Evolutionary conservation across 768 basidiomycete species (phyloP), one percentile per base, ranked within the genome.

Genomic region (Scleroderma bovista): DNA sequence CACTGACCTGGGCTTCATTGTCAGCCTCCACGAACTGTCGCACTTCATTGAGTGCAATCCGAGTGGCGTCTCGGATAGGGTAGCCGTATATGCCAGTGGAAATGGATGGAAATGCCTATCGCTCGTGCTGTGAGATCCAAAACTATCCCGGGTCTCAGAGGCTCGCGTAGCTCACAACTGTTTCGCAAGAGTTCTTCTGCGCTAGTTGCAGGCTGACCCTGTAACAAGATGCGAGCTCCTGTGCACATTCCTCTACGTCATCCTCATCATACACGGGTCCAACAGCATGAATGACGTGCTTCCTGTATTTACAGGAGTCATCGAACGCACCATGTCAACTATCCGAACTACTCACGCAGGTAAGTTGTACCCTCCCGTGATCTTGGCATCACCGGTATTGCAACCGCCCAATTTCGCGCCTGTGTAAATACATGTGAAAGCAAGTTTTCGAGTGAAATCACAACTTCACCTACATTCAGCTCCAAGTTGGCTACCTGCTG

Each of bases 11-110:
- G 20, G 63, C 64, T 5, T 76, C 82, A 6, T 62, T 62, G 20
- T 78, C 72, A 3, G 75, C 71, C 20, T 88, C 84, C 36, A 81
- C 62, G 47, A 81, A 81, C 29, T 73, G 64, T 44, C 87, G 74
- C 13, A 75, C 78, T 23, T 75, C 72, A 23, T 75, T 68, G 47
- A 91, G 63, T 2, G 89, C 88, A 46, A 92, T 74, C 26, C 77
- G 76, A 0, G 90, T 83, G 0, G 89, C 90, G 55, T 80, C 81
- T 39, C 68, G 66, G 40, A 88, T 80, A 1, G 89, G 90, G 65
- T 91, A 92, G 3, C 83, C 77, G 53, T 88, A 93, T 15, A 88
- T 71, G 0, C 79, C 90, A 1, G 88, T 90, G 3, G 89, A 91
- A 45, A 93, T 80, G 6, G 80, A 83, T 6, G 85, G 84, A 56